Evolutionary conservation across 768 basidiomycete species (phyloP), one percentile per base, ranked within the genome.

Genomic region (Termitomyces sp.): DNA sequence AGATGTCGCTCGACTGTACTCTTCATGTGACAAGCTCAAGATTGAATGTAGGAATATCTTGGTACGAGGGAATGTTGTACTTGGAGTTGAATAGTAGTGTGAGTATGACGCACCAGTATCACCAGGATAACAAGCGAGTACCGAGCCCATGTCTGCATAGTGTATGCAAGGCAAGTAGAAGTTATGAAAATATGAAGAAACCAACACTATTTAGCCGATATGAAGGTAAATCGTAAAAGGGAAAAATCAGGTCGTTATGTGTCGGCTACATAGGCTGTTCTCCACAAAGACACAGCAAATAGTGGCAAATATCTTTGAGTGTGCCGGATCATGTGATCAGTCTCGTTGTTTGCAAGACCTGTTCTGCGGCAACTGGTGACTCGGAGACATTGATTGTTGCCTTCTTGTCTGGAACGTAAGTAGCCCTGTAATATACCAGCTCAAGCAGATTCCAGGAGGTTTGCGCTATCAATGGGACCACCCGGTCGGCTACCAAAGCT

Each of bases 401-500:
- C 31, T 36, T 4, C 32, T 36, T 9, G 48, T 50, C 48, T 50
- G 31, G 48, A 15, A 36, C 52, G 52, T 8, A 5, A 25, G 17
- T 38, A 38, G 37, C 37, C 14, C 12, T 53, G 37, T 14, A 38
- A 38, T 38, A 36, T 51, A 53, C 5, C 5, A 5, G n/a, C n/a
- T 31, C 17, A 51, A 20, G 17, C n/a, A 12, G 2, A 36, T 12
- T 38, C 10, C n/a, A 36, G 49, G 9, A 34, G 29, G 6, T 25
- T 14, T 37, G 12, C 5, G 1, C 8, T 10, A 25, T 32, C 31
- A 14, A 68, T 66, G 67, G 31, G 51, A 32, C 36, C 63, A 17
- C 17, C 29, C 1, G 54, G 48, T 17, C 45, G 59, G 14, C 55
- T 69, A 34, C 91, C 90, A 0, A 79, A 84, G 66, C 81, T 91